phyloP scores from a whole-genome alignment of 2,329 filamentous ascomycete species.

The Pestalotiopsis sp. region DNA sequence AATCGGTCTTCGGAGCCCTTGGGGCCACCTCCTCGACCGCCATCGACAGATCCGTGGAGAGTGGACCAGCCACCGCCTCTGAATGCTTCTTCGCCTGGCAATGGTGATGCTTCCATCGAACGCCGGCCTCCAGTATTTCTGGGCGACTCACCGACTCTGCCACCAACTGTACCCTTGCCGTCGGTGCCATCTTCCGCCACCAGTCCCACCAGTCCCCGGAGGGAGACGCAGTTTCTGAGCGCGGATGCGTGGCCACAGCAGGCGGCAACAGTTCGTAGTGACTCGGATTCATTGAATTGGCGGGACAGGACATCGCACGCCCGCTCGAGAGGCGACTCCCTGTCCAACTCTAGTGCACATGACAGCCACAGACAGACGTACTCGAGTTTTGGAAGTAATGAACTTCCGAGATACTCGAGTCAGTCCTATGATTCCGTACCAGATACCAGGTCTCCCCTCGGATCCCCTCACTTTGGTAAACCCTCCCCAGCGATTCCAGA shows the following conservation, averaged over 20 bases:
- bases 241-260: neutral
- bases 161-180: neutral
- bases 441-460: slow-evolving; percentile 22
- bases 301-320: neutral
- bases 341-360: neutral
- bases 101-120: slow-evolving; percentile 20
- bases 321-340: slow-evolving; percentile 4
- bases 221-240: neutral
- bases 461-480: slow-evolving; percentile 20
- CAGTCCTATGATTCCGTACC: slow-evolving; percentile 7
- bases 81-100: slow-evolving; percentile 19
- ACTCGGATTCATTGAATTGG: slow-evolving; percentile 2
- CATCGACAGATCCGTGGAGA: slow-evolving; percentile 48
- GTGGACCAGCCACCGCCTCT: slow-evolving; percentile 29
- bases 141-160: slow-evolving; percentile 33
- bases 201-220: slow-evolving; percentile 13
- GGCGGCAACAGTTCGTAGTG: neutral
- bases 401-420: slow-evolving; percentile 10
- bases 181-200: neutral
- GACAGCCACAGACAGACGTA: slow-evolving; percentile 1
- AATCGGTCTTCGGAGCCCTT: slow-evolving; percentile 25
- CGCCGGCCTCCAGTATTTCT: slow-evolving; percentile 21
- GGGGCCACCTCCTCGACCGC: slow-evolving; percentile 35
- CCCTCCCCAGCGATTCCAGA: slow-evolving; percentile 23
- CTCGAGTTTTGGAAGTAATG: neutral